Base-by-base conservation (phyloP, 257 asterid species). In the Apocynum venetum region DNA sequence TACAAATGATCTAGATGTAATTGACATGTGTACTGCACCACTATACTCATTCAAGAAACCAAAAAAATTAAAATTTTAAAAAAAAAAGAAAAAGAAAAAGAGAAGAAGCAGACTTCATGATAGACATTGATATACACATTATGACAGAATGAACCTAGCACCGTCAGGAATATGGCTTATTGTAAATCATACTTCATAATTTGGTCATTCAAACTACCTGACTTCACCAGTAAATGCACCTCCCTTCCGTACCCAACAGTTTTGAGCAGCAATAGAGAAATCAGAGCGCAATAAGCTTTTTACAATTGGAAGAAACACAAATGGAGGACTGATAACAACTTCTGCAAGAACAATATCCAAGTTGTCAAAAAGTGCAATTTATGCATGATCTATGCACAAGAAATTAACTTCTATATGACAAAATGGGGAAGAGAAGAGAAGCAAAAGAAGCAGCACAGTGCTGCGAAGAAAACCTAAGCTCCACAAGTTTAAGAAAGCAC, bases 271-370 rank as follows among this genome's bases (percentile, higher is more conserved):
- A 77, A 86, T 76, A 25, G 84, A 69, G 78, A 86, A 86, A 75
- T 83, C 89, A 77, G 85, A 71, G 7, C 87, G 84, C 83, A 86
- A 69, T 52, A 86, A 68, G 71, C 76, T 79, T 77, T 83, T 86
- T 64, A 86, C 86, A 25, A 82, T 36, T 0, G 84, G 76, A 74
- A 86, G 89, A 75, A 79, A 83, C 25, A 83, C 86, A 75, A 77
- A 86, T 52, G 87, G 89, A 72, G 87, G 89, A 73, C 89, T 86
- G 44, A 86, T 80, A 44, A 86, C 86, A 59, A 83, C 87, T 79
- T 86, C 89, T 86, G 85, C 78, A 49, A 70, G 48, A 51, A 55
- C 74, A 49, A 6, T 5, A 38, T 19, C n/a, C 60, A 17, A 63
- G 36, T 13, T 64, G 31, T 51, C 49, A 65, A 44, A 38, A 76